Evolutionary conservation across 192 early-diverging fungal species (phyloP).

Genomic region (Nowakowskiella sp.): DNA sequence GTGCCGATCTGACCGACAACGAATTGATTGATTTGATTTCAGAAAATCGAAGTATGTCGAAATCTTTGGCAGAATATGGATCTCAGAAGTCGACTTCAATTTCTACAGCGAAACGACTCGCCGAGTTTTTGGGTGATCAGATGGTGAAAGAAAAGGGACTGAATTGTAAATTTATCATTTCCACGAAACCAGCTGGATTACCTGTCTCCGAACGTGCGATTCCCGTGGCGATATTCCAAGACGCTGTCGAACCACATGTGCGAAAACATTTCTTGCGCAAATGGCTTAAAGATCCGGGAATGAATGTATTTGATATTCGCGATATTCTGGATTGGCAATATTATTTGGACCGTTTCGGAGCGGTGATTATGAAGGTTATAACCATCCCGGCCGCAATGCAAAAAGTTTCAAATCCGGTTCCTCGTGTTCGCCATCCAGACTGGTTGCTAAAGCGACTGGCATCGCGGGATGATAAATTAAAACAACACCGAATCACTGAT

Average conservation of each 20-base stretch:
- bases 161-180: conserved; percentile 93
- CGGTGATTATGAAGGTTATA: conserved; percentile 93
- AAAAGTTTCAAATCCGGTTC: conserved; percentile 85
- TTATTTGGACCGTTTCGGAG: conserved; percentile 91
- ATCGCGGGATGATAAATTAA: conserved; percentile 67
- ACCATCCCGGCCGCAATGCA: conserved; percentile 99
- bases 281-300: conserved; percentile 77
- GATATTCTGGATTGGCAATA: conserved; percentile 95
- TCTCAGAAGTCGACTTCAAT: conserved; percentile 90
- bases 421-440: conserved; percentile 85
- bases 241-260: conserved; percentile 67
- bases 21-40: conserved; percentile 95
- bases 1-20: conserved; percentile 65
- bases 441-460: conserved; percentile 83
- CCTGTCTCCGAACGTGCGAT: conserved; percentile 93
- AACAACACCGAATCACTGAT: conserved; percentile 79
- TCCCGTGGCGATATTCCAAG: conserved; percentile 89
- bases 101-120: conserved; percentile 86
- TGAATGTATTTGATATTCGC: conserved; percentile 78
- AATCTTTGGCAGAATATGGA: conserved; percentile 88
- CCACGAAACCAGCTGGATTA: conserved; percentile 64
- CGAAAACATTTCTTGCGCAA: conserved; percentile 76
- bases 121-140: conserved; percentile 94
- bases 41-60: conserved; percentile 96
- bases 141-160: conserved; percentile 98